Base-by-base conservation (phyloP, 495 filamentous ascomycete species). In the Annulohypoxylon moriforme region DNA sequence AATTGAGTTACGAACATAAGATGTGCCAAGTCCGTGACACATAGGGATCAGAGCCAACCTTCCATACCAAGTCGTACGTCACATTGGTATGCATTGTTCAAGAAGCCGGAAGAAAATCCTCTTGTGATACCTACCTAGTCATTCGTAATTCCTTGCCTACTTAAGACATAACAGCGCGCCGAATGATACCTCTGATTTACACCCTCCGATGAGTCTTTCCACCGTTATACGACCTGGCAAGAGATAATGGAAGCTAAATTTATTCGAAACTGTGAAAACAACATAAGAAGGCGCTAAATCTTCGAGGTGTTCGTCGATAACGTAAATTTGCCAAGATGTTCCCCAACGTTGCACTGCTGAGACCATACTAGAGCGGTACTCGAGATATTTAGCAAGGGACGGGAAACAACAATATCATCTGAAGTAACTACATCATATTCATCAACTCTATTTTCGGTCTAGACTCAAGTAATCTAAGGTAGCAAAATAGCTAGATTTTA, bases 361-460 rank as follows among this genome's bases (percentile, higher is more conserved):
- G 40, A 20, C 7, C 24, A 42, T 22, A 53, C 14, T 24, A 0
- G 18, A 57, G 46, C 7, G 16, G 34, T 22, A 53, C 14, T 24
- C 0, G 18, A 57, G 46, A 57, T 50, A 18, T 16, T n/a, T 55
- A 24, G 29, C 36, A 40, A 2, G 53, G 18, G 14, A 40, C 4
- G 53, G 18, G 14, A 53, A 55, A 58, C 42, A 63, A 44, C 29
- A 40, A 56, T 40, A 7, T n/a, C 34, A 59, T 63, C 34, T 38
- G 33, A 67, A 22, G 36, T 50, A 40, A 24, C 8, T 42, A 62
- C 49, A 11, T 14, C 40, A 47, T 44, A 24, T 33, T 16, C 16
- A 68, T 56, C 61, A 61, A 68, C 56, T 68, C 20, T 72, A 67
- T 53, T 49, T 53, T 18, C 38, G 34, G 31, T 62, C 52, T 67